Conservation (phyloP, 129 eudicot species). For the Flaveria ramosissima region DNA sequence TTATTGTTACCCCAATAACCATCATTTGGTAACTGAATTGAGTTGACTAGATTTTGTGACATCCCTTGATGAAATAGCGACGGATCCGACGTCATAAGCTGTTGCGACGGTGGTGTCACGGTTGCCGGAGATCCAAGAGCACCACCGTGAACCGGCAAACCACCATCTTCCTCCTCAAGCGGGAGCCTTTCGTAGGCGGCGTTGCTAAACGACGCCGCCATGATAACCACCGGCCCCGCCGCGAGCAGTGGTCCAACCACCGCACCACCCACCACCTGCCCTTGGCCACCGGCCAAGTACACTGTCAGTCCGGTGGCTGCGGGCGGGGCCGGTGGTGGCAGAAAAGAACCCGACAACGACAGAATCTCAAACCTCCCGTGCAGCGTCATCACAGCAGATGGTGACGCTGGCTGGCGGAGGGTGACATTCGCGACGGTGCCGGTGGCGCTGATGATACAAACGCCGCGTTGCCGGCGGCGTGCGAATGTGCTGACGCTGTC, state of each 20-base stretch:
- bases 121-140: slow-evolving; percentile 10
- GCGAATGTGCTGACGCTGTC: slow-evolving; percentile 5
- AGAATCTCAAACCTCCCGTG: slow-evolving; percentile 16
- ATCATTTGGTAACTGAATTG: slow-evolving; percentile 10
- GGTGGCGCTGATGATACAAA: slow-evolving; percentile 6
- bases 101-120: background rate
- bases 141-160: slow-evolving; percentile 3
- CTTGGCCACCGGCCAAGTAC: slow-evolving; percentile 16
- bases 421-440: slow-evolving; percentile 9
- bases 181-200: slow-evolving; percentile 17
- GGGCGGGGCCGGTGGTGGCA: slow-evolving; percentile 14
- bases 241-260: slow-evolving; percentile 13
- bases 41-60: slow-evolving; percentile 5
- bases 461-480: slow-evolving; percentile 22
- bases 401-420: background rate
- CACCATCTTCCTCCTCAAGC: slow-evolving; percentile 4
- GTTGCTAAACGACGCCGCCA: slow-evolving; percentile 14
- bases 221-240: slow-evolving; percentile 13
- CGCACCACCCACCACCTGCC: slow-evolving; percentile 18
- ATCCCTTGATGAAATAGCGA: slow-evolving; percentile 13
- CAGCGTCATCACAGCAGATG: background rate
- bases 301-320: background rate
- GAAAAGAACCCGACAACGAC: slow-evolving; percentile 7
- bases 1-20: slow-evolving; percentile 17
- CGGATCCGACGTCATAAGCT: slow-evolving; percentile 7